These are phyloP conservation scores for Nitzschia sp. DNA, from an alignment of 108 stramenopile genomes.

Conservation along the genomic window DNA sequence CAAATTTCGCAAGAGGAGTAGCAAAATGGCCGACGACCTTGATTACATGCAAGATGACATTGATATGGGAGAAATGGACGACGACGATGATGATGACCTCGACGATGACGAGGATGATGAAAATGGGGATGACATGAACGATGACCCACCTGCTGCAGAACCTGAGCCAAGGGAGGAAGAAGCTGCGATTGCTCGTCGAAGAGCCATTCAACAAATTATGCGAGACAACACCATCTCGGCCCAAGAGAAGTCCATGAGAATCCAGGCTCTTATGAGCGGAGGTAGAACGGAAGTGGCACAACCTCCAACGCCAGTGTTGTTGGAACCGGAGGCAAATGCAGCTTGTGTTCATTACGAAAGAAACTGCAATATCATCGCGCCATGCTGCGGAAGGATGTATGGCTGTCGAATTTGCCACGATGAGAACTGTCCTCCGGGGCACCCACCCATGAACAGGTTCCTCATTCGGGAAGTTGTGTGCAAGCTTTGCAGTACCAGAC, in stretches of 20 bases:
- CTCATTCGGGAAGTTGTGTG: slow-evolving; percentile 76
- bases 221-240: slow-evolving; percentile 62
- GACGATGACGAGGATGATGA: slow-evolving; percentile 36
- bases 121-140: slow-evolving; percentile 32
- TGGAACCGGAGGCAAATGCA: slow-evolving; percentile 33
- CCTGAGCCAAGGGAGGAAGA: slow-evolving; percentile 50
- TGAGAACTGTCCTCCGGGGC: slow-evolving; percentile 68
- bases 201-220: slow-evolving; percentile 78
- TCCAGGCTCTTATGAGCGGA: slow-evolving; percentile 81
- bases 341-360: slow-evolving; percentile 78
- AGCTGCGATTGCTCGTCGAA: slow-evolving; percentile 55
- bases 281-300: slow-evolving; percentile 42
- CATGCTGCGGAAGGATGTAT: slow-evolving; percentile 76
- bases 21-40: slow-evolving; percentile 29
- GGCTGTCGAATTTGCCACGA: slow-evolving; percentile 91
- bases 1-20: background rate
- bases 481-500: slow-evolving; percentile 72
- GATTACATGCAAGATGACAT: slow-evolving; percentile 40
- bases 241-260: slow-evolving; percentile 62
- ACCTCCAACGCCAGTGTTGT: slow-evolving; percentile 40
- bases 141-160: slow-evolving; percentile 8
- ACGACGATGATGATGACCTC: slow-evolving; percentile 34
- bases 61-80: slow-evolving; percentile 25
- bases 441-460: slow-evolving; percentile 77
- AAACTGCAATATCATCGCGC: slow-evolving; percentile 77